Evolutionary conservation across 2,329 filamentous ascomycete species (phyloP).

Genomic region (Taxawa tesnikishii): DNA sequence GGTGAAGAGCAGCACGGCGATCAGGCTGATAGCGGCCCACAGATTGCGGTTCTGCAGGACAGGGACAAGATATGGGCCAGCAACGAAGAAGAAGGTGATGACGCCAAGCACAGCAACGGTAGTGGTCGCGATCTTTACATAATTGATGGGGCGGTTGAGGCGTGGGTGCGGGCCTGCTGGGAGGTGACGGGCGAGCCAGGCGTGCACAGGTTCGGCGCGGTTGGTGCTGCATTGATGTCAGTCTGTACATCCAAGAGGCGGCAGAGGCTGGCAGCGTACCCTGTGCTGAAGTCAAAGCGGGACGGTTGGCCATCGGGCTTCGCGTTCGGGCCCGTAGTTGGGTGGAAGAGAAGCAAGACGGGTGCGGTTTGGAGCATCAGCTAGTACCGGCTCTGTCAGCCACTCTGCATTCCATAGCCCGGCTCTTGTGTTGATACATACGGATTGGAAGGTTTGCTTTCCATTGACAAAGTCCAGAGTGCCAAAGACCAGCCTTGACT

Average conservation of each 20-base stretch:
- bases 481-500: conserved; percentile 64
- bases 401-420: neutral
- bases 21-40: conserved; percentile 83
- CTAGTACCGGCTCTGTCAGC: conserved; percentile 34
- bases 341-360: conserved; percentile 75
- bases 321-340: conserved; percentile 71
- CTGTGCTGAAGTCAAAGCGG: conserved; percentile 73
- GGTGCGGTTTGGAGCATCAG: conserved; percentile 89
- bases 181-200: conserved; percentile 68
- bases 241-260: neutral
- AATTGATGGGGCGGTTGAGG: conserved; percentile 82
- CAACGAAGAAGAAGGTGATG: conserved; percentile 56
- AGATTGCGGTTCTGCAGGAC: conserved; percentile 81
- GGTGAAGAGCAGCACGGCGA: conserved; percentile 82
- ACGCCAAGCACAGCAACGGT: conserved; percentile 58
- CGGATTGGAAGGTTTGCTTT: conserved; percentile 73
- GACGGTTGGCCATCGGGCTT: conserved; percentile 54
- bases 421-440: conserved; percentile 39
- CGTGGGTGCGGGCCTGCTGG: conserved; percentile 63
- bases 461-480: conserved; percentile 84
- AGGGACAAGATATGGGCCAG: conserved; percentile 68
- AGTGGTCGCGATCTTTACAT: conserved; percentile 56
- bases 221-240: conserved; percentile 42
- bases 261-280: conserved; percentile 40
- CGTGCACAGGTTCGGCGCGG: conserved; percentile 63